Evolutionary conservation across 495 filamentous ascomycete species (phyloP), one percentile per base, ranked within the genome.

Genomic region (Achaetomiella virescens): DNA sequence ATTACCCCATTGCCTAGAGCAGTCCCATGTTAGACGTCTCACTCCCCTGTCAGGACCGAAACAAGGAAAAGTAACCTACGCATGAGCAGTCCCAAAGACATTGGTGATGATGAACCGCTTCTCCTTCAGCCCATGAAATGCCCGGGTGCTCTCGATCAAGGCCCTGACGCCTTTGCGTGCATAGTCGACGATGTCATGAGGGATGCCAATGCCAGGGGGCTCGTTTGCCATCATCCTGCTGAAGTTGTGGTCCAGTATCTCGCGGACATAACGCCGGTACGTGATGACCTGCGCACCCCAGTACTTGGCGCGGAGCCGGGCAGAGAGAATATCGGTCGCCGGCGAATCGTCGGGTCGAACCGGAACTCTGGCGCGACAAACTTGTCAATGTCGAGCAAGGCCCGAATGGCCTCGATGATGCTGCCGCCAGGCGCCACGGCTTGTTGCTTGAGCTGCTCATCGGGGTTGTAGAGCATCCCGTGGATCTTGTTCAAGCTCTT

Each of bases 31-130:
- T 42, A 53, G 49, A 20, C 24, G 38, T 3, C 29, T n/a, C 24
- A 22, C 2, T 21, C 29, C n/a, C 11, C 42, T 31, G 50, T 3
- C 36, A 40, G 52, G 7, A 58, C 65, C 61, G 65, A 53, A 44
- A 8, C 43, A 7, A 44, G 38, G 25, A 7, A 17, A 8, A 33
- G 36, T 31, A n/a, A n/a, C 90, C 83, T 90, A 97, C 91, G 92
- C 92, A 78, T 96, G 92, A 59, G 91, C 87, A 12, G 92, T 97
- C 21, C 92, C 91, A 69, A 95, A 95, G 22, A 96, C 88, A 64
- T 96, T 97, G 9, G 92, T 97, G 41, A 96, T 83, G 31, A 96
- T 84, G 24, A 87, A 84, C 6, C 92, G 81, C 49, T 82, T 78
- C 14, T 67, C 72, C 35, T 68, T 75, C 41, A 86, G 70, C 0